phyloP scores from a whole-genome alignment of 306 rosid genomes.

The Vigna nakashimae region DNA sequence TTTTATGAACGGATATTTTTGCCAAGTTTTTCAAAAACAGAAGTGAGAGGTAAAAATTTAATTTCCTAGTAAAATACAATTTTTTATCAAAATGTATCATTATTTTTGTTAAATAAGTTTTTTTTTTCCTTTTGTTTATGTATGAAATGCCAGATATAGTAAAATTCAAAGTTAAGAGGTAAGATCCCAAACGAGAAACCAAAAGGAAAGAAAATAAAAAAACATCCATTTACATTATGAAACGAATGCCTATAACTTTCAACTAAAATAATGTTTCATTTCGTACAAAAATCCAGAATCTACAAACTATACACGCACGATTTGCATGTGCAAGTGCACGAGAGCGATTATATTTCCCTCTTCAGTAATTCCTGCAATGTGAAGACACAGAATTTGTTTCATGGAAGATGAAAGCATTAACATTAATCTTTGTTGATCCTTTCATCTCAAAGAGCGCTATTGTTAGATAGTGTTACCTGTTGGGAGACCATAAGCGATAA shows the following conservation, averaged over 20 bases:
- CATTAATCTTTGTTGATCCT: neutral
- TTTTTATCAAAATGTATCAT: too few species aligned
- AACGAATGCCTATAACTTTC: neutral
- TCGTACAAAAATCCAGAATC: neutral
- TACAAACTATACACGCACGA: neutral
- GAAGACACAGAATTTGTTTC: neutral
- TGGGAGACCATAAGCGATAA: conserved; percentile 61
- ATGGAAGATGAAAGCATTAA: neutral
- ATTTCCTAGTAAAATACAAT: too few species aligned
- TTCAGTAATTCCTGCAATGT: neutral
- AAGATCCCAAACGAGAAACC: neutral
- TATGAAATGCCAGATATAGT: too few species aligned
- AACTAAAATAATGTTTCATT: neutral
- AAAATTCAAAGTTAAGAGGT: neutral
- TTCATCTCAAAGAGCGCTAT: neutral
- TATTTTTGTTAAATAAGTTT: too few species aligned
- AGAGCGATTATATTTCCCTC: neutral
- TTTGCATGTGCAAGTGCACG: neutral
- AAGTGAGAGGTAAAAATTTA: too few species aligned
- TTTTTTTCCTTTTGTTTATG: too few species aligned
- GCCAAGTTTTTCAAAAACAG: too few species aligned
- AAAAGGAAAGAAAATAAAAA: neutral
- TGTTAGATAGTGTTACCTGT: neutral
- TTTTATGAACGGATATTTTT: too few species aligned
- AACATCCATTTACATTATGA: neutral